Base-by-base conservation (phyloP, 2,329 filamentous ascomycete species). In the Aureobasidium sp. region DNA sequence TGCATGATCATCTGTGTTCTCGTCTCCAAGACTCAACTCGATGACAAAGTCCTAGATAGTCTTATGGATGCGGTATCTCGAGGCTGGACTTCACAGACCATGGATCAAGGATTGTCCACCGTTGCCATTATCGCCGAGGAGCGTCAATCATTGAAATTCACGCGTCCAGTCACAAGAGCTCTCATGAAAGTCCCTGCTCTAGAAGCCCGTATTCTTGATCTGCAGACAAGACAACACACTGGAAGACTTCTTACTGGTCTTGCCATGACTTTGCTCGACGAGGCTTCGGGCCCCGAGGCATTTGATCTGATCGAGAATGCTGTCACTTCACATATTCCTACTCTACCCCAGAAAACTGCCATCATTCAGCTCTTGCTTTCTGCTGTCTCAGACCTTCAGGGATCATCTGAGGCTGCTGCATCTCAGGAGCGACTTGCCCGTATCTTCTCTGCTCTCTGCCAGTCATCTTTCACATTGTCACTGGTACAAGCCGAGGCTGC, bases 1-100 rank as follows among this genome's bases (percentile, higher is more conserved):
- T 97, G 96, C 73, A 96, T 97, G 88, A 86, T 96, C 24, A 83
- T 92, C 62, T 85, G 91, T 7, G 86, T 97, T 53, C 82, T 97
- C 65, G 92, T 90, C 7, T 87, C 90, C 53, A 96, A 96, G 74
- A 87, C 88, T 0, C 82, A 84, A 52, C 81, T 97, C 15, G 85
- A 89, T 51, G 92, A 97, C 69, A 83, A 84, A 62, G 84, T 92
- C 2, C 79, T 97, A n/a, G 86, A 89, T 60, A 87, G 87, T 1
- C 82, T 99, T 70, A 96, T 97, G 91, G 90, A 96, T 69, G 90
- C 92, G 65, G 84, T 96, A 37, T 87, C 89, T 9, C 77, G 82
- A 32, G 90, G 89, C 9, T 95, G 91, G 86, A 88, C 85, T 1
- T 76, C 80, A 47, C 87, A 92, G 64, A 95, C 89, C 0, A 75